Evolutionary conservation across 2,329 filamentous ascomycete species (phyloP).

Genomic region (Curvularia verruculosa): DNA sequence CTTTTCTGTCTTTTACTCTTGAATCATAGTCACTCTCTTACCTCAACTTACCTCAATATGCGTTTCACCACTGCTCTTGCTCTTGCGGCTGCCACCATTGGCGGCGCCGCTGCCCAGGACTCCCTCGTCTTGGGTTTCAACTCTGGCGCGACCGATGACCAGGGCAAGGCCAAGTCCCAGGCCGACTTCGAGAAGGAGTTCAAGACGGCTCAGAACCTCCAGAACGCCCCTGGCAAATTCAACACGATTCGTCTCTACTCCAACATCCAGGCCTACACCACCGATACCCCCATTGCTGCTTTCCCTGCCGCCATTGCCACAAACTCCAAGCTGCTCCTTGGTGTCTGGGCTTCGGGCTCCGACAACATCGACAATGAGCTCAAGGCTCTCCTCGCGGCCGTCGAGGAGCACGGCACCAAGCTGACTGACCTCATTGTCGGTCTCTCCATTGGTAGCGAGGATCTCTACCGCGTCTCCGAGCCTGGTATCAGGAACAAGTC

Average conservation of each 20-base stretch:
- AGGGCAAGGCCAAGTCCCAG: slow-evolving; percentile 60
- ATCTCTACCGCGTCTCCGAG: slow-evolving; percentile 72
- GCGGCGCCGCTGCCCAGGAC: slow-evolving; percentile 31
- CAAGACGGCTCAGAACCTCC: slow-evolving; percentile 65
- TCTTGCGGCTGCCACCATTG: slow-evolving; percentile 31
- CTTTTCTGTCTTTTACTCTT: slow-evolving; percentile 1
- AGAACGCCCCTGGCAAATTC: slow-evolving; percentile 68
- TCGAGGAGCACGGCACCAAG: slow-evolving; percentile 48
- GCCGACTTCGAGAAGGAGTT: slow-evolving; percentile 73
- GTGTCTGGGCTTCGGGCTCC: slow-evolving; percentile 61
- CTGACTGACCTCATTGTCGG: slow-evolving; percentile 58
- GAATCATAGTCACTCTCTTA: slow-evolving; percentile 22
- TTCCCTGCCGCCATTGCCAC: slow-evolving; percentile 46
- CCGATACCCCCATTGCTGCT: slow-evolving; percentile 65
- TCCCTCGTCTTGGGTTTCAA: slow-evolving; percentile 42
- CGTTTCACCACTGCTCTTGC: slow-evolving; percentile 29
- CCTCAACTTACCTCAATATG: slow-evolving; percentile 21
- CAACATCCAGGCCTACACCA: slow-evolving; percentile 70
- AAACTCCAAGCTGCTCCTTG: slow-evolving; percentile 46
- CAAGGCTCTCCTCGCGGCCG: slow-evolving; percentile 39
- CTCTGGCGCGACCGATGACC: slow-evolving; percentile 40
- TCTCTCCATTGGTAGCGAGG: slow-evolving; percentile 48
- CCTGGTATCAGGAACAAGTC: slow-evolving; percentile 68
- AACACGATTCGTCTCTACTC: slow-evolving; percentile 74
- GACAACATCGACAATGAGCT: slow-evolving; percentile 45